Evolutionary conservation across 129 eudicot genomes (phyloP).

Genomic region (Centella asiatica): DNA sequence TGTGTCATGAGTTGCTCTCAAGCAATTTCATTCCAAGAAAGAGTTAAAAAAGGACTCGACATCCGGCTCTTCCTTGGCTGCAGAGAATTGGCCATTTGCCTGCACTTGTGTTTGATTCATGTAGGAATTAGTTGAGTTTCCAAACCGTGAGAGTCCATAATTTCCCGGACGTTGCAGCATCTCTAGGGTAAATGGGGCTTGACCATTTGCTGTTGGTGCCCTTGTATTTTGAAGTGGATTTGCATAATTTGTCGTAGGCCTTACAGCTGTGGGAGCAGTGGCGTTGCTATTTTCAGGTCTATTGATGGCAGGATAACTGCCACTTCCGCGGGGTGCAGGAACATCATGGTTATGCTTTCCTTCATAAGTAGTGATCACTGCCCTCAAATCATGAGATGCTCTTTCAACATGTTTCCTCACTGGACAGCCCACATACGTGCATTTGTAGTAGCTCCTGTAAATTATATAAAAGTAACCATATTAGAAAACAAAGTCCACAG

Average conservation of each 20-base stretch:
- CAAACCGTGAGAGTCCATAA: conserved; percentile 31
- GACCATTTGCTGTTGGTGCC: conserved; percentile 36
- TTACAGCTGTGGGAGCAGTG: conserved; percentile 41
- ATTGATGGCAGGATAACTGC: conserved; percentile 38
- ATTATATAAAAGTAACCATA: no score
- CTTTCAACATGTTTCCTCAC: conserved; percentile 78
- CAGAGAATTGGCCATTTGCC: conserved; percentile 19
- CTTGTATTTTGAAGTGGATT: conserved; percentile 26
- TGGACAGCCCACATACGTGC: conserved; percentile 61
- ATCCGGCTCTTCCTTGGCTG: conserved; percentile 72
- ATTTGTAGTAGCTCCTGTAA: conserved; percentile 80
- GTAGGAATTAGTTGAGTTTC: conserved; percentile 24
- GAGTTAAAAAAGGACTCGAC: conserved; percentile 64
- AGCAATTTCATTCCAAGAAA: conserved; percentile 28
- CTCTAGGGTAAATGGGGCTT: conserved; percentile 68
- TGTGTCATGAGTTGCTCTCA: neutral
- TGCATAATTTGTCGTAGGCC: conserved; percentile 44
- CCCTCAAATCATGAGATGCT: conserved; percentile 60
- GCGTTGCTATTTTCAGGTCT: conserved; percentile 32
- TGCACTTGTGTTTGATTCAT: conserved; percentile 37
- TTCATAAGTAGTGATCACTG: conserved; percentile 72
- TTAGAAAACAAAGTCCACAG: no score
- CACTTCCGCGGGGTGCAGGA: conserved; percentile 59
- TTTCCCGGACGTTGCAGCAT: conserved; percentile 49
- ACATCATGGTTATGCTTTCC: conserved; percentile 60